Evolutionary conservation across 768 basidiomycete genomes (phyloP).

Genomic region (Lactarius hengduanensis): DNA sequence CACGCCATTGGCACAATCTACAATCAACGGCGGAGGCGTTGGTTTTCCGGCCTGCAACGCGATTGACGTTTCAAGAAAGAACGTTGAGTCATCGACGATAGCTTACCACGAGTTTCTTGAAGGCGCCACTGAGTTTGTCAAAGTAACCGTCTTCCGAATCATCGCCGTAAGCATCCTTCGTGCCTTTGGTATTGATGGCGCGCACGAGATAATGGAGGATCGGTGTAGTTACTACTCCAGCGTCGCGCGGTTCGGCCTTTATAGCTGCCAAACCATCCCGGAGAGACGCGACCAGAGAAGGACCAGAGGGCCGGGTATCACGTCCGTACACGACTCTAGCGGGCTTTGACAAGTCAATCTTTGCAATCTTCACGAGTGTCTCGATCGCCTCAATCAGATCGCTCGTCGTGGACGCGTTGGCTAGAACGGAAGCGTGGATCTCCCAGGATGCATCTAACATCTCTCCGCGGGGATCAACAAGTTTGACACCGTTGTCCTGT

Average conservation of each 20-base stretch:
- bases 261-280: constrained; percentile 81
- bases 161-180: constrained; percentile 73
- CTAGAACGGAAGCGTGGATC: constrained; percentile 75
- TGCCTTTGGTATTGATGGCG: constrained; percentile 83
- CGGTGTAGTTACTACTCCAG: constrained; percentile 89
- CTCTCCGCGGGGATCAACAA: constrained; percentile 95
- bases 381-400: constrained; percentile 69
- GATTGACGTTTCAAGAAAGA: constrained; percentile 16
- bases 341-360: constrained; percentile 78
- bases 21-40: constrained; percentile 56
- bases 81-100: constrained; percentile 3
- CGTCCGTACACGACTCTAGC: constrained; percentile 86
- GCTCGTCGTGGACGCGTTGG: constrained; percentile 76
- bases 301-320: constrained; percentile 90
- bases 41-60: constrained; percentile 54
- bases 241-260: constrained; percentile 64
- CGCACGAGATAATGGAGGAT: constrained; percentile 93
- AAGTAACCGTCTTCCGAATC: constrained; percentile 84
- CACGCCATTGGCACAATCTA: constrained; percentile 99
- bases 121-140: constrained; percentile 75
- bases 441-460: constrained; percentile 98
- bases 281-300: constrained; percentile 68
- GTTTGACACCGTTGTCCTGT: constrained; percentile 98
- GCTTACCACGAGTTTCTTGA: constrained; percentile 84
- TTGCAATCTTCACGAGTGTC: constrained; percentile 55